Percentiles rank a stretch among this genome's conserved stretches.
phyloP scores from a whole-genome alignment of 164 flowering plant species.

The Tinospora cordifolia region DNA sequence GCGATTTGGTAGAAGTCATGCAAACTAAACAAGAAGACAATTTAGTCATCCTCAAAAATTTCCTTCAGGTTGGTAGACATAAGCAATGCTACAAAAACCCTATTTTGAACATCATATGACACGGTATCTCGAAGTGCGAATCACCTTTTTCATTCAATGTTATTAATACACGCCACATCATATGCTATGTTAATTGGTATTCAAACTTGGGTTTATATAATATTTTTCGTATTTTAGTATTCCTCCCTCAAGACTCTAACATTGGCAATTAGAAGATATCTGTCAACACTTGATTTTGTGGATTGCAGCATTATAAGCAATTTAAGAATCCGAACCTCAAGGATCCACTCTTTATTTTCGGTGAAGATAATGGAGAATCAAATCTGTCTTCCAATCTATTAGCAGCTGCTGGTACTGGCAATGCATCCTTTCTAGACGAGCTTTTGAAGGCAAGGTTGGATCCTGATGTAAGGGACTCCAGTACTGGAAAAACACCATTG shows the following conservation, averaged over 20 bases:
- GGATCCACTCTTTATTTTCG: constrained; percentile 35
- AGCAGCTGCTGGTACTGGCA: constrained; percentile 56
- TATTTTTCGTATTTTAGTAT: too few species aligned
- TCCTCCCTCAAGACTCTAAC: background rate
- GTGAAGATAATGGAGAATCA: constrained; percentile 35
- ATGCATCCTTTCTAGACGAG: constrained; percentile 68
- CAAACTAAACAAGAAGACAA: constrained; percentile 55
- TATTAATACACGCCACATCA: too few species aligned
- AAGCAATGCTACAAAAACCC: too few species aligned
- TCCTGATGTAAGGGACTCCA: constrained; percentile 58
- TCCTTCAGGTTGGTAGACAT: constrained; percentile 63
- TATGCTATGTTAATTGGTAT: too few species aligned
- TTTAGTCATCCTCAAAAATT: constrained; percentile 50
- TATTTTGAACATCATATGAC: too few species aligned
- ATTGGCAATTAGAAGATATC: too few species aligned
- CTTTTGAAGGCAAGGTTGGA: constrained; percentile 69
- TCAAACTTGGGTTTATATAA: too few species aligned
- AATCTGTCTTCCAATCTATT: constrained; percentile 41
- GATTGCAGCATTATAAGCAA: constrained; percentile 55
- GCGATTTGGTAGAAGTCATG: constrained; percentile 53
- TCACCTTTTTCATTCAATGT: too few species aligned
- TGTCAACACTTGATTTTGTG: too few species aligned
- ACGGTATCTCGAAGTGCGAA: too few species aligned
- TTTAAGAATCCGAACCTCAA: constrained; percentile 43
- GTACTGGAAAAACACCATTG: constrained; percentile 70